Evolutionary conservation across 2,329 filamentous ascomycete species (phyloP).

Genomic region (Cercospora sp.): DNA sequence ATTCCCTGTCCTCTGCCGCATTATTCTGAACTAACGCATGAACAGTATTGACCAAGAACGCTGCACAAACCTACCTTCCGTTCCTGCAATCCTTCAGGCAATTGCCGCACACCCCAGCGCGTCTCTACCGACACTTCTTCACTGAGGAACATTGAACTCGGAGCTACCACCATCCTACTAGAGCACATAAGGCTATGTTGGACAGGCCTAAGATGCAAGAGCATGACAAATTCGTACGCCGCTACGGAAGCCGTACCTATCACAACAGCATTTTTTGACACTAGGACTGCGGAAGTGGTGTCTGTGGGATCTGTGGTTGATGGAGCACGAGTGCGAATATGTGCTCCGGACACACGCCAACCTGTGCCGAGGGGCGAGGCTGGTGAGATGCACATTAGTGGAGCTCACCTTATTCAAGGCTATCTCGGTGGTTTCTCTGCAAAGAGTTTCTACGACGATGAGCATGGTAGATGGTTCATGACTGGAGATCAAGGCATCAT

Average conservation of each 20-base stretch:
- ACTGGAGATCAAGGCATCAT: conserved; percentile 25
- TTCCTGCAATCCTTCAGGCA: conserved; percentile 8
- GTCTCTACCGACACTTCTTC: conserved; percentile 4
- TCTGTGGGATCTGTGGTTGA: background rate
- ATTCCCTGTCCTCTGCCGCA: background rate
- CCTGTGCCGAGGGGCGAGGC: conserved; percentile 19
- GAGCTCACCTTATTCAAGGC: conserved; percentile 12
- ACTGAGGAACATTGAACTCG: background rate
- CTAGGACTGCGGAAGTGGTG: background rate
- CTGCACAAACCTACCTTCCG: conserved; percentile 6
- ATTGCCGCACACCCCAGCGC: conserved; percentile 2
- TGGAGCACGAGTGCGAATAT: conserved; percentile 10
- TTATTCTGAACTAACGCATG: background rate
- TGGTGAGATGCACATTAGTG: conserved; percentile 20
- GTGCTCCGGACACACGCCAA: conserved; percentile 8
- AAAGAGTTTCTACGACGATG: conserved; percentile 17
- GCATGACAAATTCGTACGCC: conserved; percentile 9
- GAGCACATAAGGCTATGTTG: conserved; percentile 5
- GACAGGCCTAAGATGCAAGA: conserved; percentile 7
- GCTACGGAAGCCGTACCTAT: background rate
- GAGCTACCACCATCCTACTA: conserved; percentile 1
- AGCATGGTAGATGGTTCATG: conserved; percentile 16
- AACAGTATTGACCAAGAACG: background rate
- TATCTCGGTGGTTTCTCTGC: conserved; percentile 13
- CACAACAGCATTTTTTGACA: background rate